Evolutionary conservation across 495 filamentous ascomycete species (phyloP).

Genomic region (Lepidopterella palustris): DNA sequence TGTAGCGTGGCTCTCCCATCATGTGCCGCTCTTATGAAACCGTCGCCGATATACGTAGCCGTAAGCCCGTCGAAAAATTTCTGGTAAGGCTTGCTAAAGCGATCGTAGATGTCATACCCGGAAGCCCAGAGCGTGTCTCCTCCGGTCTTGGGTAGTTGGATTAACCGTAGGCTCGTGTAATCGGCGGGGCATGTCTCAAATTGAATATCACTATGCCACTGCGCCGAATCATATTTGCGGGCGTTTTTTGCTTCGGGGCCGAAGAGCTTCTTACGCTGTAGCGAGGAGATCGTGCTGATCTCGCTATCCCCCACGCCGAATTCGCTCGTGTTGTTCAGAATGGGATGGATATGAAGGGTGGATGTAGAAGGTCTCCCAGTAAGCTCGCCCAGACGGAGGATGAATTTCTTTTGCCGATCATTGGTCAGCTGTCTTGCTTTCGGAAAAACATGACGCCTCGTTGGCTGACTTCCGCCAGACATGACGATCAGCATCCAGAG

Average conservation of each 20-base stretch:
- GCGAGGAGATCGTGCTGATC: constrained; percentile 54
- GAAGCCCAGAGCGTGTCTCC: constrained; percentile 73
- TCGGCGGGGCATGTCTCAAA: constrained; percentile 62
- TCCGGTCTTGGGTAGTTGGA: constrained; percentile 41
- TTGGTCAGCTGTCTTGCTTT: constrained; percentile 14
- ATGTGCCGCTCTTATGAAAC: constrained; percentile 52
- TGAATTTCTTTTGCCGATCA: constrained; percentile 14
- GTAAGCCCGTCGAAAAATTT: constrained; percentile 62
- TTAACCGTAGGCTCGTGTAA: constrained; percentile 42
- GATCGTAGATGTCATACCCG: constrained; percentile 75
- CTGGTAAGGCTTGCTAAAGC: constrained; percentile 58
- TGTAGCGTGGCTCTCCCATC: constrained; percentile 51
- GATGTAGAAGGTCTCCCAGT: constrained; percentile 6
- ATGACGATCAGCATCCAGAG: not conserved
- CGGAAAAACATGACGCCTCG: constrained; percentile 23
- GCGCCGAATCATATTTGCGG: constrained; percentile 35
- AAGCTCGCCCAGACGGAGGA: constrained; percentile 11
- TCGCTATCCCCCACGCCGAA: constrained; percentile 54
- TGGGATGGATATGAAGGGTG: constrained; percentile 60
- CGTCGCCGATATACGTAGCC: constrained; percentile 54
- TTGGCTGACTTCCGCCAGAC: constrained; percentile 6
- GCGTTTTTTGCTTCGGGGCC: constrained; percentile 35
- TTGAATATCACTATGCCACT: constrained; percentile 64
- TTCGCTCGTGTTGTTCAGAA: constrained; percentile 54
- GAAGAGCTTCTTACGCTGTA: constrained; percentile 41